Evolutionary conservation across 208 protist species (phyloP).

Genomic region (Eutreptiella sp.): DNA sequence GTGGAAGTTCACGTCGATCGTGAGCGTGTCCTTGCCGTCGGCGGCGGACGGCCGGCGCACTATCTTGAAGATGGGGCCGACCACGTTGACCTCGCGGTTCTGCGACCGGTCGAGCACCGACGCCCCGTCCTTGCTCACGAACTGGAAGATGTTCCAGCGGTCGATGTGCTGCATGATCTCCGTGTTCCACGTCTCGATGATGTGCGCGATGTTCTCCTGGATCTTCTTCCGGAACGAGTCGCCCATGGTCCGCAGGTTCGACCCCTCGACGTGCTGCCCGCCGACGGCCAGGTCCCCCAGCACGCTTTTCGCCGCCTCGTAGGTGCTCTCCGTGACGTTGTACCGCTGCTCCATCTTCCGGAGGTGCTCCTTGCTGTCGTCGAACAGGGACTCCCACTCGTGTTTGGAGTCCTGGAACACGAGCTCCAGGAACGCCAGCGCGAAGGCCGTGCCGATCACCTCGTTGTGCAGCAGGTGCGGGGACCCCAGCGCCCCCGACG

Average conservation of each 20-base stretch:
- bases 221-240: slow-evolving; percentile 58
- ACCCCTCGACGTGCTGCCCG: slow-evolving; percentile 48
- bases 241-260: slow-evolving; percentile 50
- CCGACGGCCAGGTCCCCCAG: slow-evolving; percentile 24
- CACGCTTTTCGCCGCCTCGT: not conserved
- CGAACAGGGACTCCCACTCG: slow-evolving; percentile 18
- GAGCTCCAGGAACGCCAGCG: slow-evolving; percentile 30
- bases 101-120: slow-evolving; percentile 26
- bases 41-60: not conserved
- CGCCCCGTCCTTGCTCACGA: not conserved
- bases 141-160: slow-evolving; percentile 30
- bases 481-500: not conserved
- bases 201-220: slow-evolving; percentile 32
- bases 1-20: slow-evolving; percentile 72
- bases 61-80: slow-evolving; percentile 41
- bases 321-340: slow-evolving; percentile 1
- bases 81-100: slow-evolving; percentile 32
- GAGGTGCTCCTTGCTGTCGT: slow-evolving; percentile 12
- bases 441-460: slow-evolving; percentile 28
- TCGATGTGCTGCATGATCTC: slow-evolving; percentile 10
- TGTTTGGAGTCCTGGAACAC: slow-evolving; percentile 27
- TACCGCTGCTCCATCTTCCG: slow-evolving; percentile 9
- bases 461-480: not conserved
- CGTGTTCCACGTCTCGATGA: slow-evolving; percentile 25
- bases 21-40: too few relatives aligned